phyloP scores from a whole-genome alignment of 768 basidiomycete genomes.

The Kwoniella sp. region DNA sequence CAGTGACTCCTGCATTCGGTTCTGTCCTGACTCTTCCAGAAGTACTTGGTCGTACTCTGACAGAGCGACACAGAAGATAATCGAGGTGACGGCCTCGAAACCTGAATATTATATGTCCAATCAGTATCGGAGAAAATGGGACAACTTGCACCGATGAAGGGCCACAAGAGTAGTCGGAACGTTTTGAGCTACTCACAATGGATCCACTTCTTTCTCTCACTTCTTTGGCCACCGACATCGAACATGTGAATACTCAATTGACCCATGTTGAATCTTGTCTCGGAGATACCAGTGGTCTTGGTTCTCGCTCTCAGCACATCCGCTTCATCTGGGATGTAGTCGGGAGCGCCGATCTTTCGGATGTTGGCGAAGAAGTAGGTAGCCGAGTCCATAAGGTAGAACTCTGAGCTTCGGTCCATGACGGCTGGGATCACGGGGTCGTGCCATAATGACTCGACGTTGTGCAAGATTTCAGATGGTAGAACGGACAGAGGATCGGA shows the following conservation, averaged over 20 bases:
- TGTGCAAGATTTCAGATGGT: constrained; percentile 56
- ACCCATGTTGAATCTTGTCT: constrained; percentile 68
- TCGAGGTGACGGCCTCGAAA: constrained; percentile 76
- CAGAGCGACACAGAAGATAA: constrained; percentile 75
- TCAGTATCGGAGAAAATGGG: no score
- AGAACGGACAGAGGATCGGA: constrained; percentile 50
- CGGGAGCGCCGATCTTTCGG: constrained; percentile 73
- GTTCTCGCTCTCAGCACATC: constrained; percentile 86
- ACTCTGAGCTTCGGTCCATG: constrained; percentile 63
- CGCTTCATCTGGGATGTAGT: constrained; percentile 81
- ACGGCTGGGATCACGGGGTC: constrained; percentile 60
- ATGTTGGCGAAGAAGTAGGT: constrained; percentile 86
- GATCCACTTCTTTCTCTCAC: constrained; percentile 67
- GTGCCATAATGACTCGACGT: constrained; percentile 59
- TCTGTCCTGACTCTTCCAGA: constrained; percentile 66
- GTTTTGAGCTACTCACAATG: constrained; percentile 53
- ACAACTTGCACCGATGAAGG: no score
- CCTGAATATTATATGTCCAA: constrained; percentile 52
- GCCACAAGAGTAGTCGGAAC: no score
- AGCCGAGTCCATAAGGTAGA: constrained; percentile 95
- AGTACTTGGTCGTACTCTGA: constrained; percentile 75
- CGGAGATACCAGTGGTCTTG: constrained; percentile 86
- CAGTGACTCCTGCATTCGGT: constrained; percentile 74
- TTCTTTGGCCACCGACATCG: constrained; percentile 76
- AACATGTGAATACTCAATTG: constrained; percentile 66